A percentile compares a stretch with the other conserved stretches of the same genome.
Conservation (phyloP, 345 rosid genomes). For the Gossypium turneri region DNA sequence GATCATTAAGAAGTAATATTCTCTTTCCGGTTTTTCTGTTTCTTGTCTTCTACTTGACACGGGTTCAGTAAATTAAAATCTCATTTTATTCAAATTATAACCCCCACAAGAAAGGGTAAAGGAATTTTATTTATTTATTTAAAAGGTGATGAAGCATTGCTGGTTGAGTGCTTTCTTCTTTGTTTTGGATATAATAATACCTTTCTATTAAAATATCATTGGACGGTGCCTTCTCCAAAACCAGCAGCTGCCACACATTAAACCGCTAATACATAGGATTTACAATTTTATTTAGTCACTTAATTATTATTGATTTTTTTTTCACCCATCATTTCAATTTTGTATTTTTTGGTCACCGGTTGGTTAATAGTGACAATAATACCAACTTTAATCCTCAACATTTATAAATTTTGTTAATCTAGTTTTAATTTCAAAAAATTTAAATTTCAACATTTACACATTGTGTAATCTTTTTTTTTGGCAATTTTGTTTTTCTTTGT, state of each 20-base stretch:
- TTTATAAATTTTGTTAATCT: no score
- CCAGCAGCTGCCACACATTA: background rate
- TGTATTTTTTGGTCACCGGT: no score
- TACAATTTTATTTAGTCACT: no score
- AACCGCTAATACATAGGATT: background rate
- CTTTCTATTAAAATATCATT: background rate
- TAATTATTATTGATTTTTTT: no score
- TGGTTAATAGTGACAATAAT: no score
- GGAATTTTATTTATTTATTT: no score
- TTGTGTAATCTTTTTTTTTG: no score
- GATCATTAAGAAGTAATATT: background rate
- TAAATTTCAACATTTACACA: no score
- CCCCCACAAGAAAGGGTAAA: background rate
- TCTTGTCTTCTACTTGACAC: background rate
- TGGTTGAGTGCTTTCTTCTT: background rate
- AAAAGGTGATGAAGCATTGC: background rate
- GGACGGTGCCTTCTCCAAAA: background rate
- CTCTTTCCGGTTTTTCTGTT: slow-evolving; percentile 7
- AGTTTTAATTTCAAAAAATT: no score
- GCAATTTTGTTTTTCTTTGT: no score
- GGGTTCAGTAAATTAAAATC: background rate
- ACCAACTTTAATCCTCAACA: no score
- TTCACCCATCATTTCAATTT: no score
- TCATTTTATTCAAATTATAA: background rate
- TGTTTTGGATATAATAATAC: background rate